A percentile compares a stretch with the other conserved stretches of the same genome.
Evolutionary conservation across 2,329 filamentous ascomycete genomes (phyloP).

Genomic region (Trichoderma endophyticum): DNA sequence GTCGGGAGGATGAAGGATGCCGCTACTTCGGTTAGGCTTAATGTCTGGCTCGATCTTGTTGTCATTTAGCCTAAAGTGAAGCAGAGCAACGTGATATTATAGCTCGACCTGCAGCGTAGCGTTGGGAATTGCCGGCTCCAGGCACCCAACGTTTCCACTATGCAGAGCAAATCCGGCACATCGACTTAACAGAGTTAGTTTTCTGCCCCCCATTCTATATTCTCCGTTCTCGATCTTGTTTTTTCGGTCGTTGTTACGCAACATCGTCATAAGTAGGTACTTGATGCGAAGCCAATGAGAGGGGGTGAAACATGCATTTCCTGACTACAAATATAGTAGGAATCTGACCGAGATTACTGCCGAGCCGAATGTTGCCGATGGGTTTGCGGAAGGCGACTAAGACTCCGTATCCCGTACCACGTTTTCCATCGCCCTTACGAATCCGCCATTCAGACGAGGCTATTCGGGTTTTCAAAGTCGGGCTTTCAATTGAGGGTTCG

Average conservation of each 20-base stretch:
- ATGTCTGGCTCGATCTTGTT: background rate
- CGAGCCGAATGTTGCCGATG: background rate
- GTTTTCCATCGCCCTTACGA: background rate
- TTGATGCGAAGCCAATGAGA: background rate
- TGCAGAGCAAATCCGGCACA: conserved; percentile 6
- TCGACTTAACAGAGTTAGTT: background rate
- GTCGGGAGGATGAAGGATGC: background rate
- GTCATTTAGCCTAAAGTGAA: conserved; percentile 10
- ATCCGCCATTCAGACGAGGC: background rate
- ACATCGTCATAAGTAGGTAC: background rate
- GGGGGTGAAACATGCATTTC: background rate
- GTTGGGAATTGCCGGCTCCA: background rate
- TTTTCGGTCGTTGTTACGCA: background rate
- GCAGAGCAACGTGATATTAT: background rate
- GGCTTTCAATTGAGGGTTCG: background rate
- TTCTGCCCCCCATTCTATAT: background rate
- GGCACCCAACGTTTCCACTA: background rate
- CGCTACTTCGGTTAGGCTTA: background rate
- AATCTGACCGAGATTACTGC: conserved; percentile 11
- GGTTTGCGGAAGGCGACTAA: background rate
- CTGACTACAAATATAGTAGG: background rate
- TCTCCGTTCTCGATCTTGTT: background rate
- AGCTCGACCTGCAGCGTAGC: background rate
- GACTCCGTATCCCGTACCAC: background rate
- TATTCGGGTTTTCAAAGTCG: background rate